Evolutionary conservation across 2,329 filamentous ascomycete species (phyloP).

Genomic region (Aspergillus hortae): DNA sequence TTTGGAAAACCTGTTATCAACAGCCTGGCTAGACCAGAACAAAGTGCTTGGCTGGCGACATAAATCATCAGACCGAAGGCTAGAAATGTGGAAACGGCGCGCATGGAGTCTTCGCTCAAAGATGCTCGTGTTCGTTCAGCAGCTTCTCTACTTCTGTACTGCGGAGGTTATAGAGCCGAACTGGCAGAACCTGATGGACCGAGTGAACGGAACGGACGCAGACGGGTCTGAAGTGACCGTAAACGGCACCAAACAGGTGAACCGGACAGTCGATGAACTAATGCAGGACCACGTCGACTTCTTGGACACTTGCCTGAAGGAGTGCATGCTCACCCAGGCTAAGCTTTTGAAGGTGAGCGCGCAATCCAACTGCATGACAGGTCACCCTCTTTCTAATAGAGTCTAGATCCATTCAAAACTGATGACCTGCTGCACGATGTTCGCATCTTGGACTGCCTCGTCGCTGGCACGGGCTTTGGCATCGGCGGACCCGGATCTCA

Average conservation of each 20-base stretch:
- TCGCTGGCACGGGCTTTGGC: conserved; percentile 82
- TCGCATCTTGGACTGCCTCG: conserved; percentile 77
- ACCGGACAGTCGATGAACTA: conserved; percentile 86
- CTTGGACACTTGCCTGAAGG: conserved; percentile 93
- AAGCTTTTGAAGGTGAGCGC: conserved; percentile 75
- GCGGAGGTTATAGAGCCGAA: conserved; percentile 97
- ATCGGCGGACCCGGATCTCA: conserved; percentile 75
- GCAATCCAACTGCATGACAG: not conserved
- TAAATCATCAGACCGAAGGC: conserved; percentile 64
- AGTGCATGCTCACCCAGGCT: conserved; percentile 97
- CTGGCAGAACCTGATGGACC: conserved; percentile 90
- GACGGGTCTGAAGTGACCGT: conserved; percentile 34
- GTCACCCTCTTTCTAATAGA: not conserved
- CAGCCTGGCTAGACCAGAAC: conserved; percentile 86
- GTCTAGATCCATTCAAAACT: conserved; percentile 90
- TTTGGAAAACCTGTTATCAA: conserved; percentile 80
- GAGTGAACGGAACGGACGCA: conserved; percentile 61
- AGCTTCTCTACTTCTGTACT: conserved; percentile 94
- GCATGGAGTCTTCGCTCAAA: conserved; percentile 88
- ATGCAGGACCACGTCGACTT: conserved; percentile 99
- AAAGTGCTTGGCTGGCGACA: conserved; percentile 79
- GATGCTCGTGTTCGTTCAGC: conserved; percentile 97
- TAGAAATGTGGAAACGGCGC: conserved; percentile 89
- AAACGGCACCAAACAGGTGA: conserved; percentile 48
- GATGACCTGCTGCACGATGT: conserved; percentile 92